phyloP scores from a whole-genome alignment of 495 filamentous ascomycete genomes.

The Daldinia grandis region DNA sequence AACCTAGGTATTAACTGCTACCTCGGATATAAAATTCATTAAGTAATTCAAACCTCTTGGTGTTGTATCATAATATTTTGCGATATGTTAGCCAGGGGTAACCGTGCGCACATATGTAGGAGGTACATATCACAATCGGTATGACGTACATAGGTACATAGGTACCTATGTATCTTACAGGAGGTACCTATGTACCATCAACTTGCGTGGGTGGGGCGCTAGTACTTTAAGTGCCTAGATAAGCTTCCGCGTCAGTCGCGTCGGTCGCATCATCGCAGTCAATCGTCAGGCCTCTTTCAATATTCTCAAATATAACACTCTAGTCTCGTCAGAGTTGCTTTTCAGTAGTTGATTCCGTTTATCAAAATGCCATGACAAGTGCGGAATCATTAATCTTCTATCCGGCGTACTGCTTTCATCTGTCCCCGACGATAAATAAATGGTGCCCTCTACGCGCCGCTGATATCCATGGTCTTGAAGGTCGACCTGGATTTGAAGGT shows the following conservation, averaged over 20 bases:
- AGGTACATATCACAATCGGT: not conserved
- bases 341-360: conserved; percentile 12
- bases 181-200: not conserved
- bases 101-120: too few relatives aligned
- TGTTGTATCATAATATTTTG: not conserved
- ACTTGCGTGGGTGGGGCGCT: conserved; percentile 17
- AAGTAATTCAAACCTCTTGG: not conserved
- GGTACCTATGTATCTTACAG: not conserved
- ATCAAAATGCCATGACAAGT: conserved; percentile 63
- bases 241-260: conserved; percentile 20
- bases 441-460: conserved; percentile 82
- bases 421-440: conserved; percentile 80
- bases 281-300: conserved; percentile 11
- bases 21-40: not conserved
- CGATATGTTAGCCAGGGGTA: not conserved
- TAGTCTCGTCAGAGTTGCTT: conserved; percentile 20
- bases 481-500: conserved; percentile 74
- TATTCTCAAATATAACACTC: conserved; percentile 17
- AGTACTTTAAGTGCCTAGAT: not conserved
- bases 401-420: conserved; percentile 82
- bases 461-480: conserved; percentile 70
- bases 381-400: conserved; percentile 58
- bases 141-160: conserved; percentile 8
- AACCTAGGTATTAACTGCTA: conserved; percentile 2
- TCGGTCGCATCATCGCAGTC: not conserved